A percentile compares a stretch with the other conserved stretches of the same genome.
Evolutionary conservation across 139 green algal species (phyloP).

Genomic region (Ettlia oleoabundans): DNA sequence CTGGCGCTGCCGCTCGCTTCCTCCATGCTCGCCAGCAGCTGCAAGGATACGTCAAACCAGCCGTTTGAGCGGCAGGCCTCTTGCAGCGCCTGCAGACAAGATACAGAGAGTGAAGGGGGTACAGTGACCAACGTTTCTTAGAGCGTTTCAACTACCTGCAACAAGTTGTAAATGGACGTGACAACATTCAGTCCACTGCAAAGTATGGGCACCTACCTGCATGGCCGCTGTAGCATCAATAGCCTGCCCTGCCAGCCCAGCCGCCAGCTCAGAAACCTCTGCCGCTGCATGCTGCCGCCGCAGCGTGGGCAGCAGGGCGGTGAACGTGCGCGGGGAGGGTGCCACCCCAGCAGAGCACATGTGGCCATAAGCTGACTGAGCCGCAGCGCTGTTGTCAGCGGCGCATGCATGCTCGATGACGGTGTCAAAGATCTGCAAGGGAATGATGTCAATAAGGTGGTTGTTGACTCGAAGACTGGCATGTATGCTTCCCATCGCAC

Average conservation of each 20-base stretch:
- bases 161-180: too few relatives aligned
- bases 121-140: too few relatives aligned
- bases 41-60: neutral
- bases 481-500: neutral
- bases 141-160: too few relatives aligned
- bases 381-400: neutral
- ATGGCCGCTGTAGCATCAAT: neutral
- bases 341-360: slow-evolving; percentile 60
- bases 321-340: slow-evolving; percentile 79
- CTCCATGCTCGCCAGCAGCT: neutral
- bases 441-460: neutral
- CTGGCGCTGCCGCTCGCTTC: neutral
- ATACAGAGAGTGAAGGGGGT: neutral
- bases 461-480: neutral
- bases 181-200: too few relatives aligned
- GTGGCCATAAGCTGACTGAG: slow-evolving; percentile 51
- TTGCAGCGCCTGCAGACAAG: slow-evolving; percentile 38
- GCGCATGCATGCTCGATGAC: neutral
- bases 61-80: slow-evolving; percentile 57
- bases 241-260: neutral
- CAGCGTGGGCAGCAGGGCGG: slow-evolving; percentile 53
- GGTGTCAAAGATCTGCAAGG: slow-evolving; percentile 7
- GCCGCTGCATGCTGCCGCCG: neutral
- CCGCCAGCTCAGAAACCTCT: neutral
- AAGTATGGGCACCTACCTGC: too few relatives aligned